Evolutionary conservation across 768 basidiomycete genomes (phyloP).

Genomic region (Leccinum aurantiacum): DNA sequence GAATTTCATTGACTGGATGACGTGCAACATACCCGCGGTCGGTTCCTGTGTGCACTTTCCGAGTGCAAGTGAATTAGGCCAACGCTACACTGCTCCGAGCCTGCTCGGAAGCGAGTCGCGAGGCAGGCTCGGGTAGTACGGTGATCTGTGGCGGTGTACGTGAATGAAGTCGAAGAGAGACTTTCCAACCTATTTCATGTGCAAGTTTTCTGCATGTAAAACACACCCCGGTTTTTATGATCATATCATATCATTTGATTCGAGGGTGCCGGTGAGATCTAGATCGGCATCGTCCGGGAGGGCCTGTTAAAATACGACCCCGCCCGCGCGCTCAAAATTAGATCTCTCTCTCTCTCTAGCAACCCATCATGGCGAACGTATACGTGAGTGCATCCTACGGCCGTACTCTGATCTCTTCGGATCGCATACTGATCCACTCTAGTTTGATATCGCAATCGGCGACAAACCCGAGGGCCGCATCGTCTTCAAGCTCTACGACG

Average conservation of each 20-base stretch:
- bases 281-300: conserved; percentile 16
- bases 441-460: conserved; percentile 70
- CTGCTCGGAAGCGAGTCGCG: too few relatives aligned
- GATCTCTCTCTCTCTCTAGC: not conserved
- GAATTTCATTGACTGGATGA: not conserved
- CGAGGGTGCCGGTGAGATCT: conserved; percentile 5
- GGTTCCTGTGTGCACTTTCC: too few relatives aligned
- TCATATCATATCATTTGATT: not conserved
- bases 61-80: too few relatives aligned
- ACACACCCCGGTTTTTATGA: conserved; percentile 2
- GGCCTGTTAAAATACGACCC: conserved; percentile 6
- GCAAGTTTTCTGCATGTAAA: conserved; percentile 2
- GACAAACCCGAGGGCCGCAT: conserved; percentile 50
- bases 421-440: conserved; percentile 3
- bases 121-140: too few relatives aligned
- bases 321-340: not conserved
- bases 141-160: too few relatives aligned
- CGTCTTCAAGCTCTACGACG: conserved; percentile 84
- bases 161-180: too few relatives aligned
- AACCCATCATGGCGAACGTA: conserved; percentile 25
- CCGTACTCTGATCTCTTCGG: not conserved
- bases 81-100: too few relatives aligned
- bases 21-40: not conserved
- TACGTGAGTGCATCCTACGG: conserved; percentile 7
- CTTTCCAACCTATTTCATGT: not conserved